Conservation (phyloP, 225 moss, liverwort and hornwort species). For the Climacium dendroides region DNA sequence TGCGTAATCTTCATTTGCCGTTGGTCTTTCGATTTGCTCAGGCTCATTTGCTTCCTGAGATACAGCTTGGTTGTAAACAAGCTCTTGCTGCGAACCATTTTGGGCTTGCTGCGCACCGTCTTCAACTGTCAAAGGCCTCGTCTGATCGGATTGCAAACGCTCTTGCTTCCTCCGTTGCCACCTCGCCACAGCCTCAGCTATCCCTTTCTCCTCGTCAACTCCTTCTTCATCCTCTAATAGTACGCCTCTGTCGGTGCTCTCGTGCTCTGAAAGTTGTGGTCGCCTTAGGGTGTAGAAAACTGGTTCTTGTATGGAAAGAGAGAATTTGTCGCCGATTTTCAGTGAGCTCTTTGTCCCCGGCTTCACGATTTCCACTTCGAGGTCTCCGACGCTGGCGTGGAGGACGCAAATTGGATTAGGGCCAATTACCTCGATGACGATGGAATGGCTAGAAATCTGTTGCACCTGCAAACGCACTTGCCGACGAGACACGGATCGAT, state of each 20-base stretch:
- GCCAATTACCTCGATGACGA: constrained; percentile 19
- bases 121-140: neutral
- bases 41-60: neutral
- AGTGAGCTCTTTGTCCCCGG: neutral
- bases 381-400: neutral
- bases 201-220: constrained; percentile 16
- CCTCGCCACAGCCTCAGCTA: constrained; percentile 40
- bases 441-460: neutral
- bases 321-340: constrained; percentile 18
- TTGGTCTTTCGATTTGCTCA: neutral
- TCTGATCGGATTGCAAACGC: neutral
- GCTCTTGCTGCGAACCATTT: neutral
- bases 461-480: constrained; percentile 17
- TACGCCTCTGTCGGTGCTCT: neutral
- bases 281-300: constrained; percentile 10
- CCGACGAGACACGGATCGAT: constrained; percentile 30
- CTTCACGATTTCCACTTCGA: constrained; percentile 9
- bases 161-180: constrained; percentile 39
- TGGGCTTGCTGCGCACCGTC: neutral
- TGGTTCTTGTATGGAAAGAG: constrained; percentile 23
- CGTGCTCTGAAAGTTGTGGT: neutral
- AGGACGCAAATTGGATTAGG: constrained; percentile 25
- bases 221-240: neutral
- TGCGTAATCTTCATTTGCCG: neutral
- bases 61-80: neutral